Evolutionary conservation across 306 rosid genomes (phyloP).

Genomic region (Casuarina equisetifolia): DNA sequence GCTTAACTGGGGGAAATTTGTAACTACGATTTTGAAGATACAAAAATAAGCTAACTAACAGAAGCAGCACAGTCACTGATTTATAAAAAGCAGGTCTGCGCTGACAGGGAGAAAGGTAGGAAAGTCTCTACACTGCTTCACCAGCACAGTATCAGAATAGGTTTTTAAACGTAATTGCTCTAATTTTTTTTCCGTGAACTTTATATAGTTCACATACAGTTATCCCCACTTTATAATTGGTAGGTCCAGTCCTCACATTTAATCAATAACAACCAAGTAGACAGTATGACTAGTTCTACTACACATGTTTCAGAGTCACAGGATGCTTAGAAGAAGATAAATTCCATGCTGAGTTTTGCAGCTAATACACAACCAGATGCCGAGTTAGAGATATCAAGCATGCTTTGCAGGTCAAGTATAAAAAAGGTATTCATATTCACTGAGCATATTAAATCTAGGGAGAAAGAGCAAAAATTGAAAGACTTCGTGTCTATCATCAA

Average conservation of each 20-base stretch:
- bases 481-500: background rate
- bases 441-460: background rate
- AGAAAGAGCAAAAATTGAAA: background rate
- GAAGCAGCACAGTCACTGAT: background rate
- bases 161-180: too few relatives aligned
- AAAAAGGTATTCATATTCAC: background rate
- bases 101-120: background rate
- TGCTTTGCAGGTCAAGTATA: background rate
- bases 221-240: background rate
- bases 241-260: background rate
- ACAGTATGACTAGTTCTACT: background rate
- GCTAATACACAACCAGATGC: background rate
- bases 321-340: background rate
- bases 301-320: background rate
- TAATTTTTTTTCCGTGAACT: background rate
- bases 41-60: background rate
- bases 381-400: background rate
- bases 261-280: background rate
- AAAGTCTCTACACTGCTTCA: background rate
- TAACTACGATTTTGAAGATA: background rate
- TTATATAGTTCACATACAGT: background rate
- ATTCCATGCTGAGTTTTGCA: background rate
- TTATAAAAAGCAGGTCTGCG: background rate
- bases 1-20: background rate
- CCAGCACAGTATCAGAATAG: background rate